Conservation (phyloP, 2,329 filamentous ascomycete genomes). For the Alternaria atra region DNA sequence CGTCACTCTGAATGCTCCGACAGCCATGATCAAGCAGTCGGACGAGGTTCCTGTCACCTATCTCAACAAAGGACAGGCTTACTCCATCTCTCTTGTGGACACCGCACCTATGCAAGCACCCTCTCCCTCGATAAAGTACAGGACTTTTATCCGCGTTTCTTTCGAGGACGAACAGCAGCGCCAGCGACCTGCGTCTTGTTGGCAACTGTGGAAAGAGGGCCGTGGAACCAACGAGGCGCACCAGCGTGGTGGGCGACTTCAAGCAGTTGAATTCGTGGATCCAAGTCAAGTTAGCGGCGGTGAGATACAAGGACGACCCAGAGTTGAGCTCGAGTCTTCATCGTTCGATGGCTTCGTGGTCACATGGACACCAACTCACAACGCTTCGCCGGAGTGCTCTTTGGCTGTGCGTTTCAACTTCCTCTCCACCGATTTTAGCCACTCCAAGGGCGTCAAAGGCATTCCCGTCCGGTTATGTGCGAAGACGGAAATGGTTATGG, state of each 20-base stretch:
- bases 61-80: slow-evolving; percentile 96
- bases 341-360: slow-evolving; percentile 96
- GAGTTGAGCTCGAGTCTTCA: slow-evolving; percentile 63
- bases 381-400: slow-evolving; percentile 77
- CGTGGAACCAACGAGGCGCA: slow-evolving; percentile 95
- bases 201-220: slow-evolving; percentile 96
- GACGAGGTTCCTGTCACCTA: slow-evolving; percentile 98
- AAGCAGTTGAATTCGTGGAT: slow-evolving; percentile 94
- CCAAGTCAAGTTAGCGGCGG: slow-evolving; percentile 64
- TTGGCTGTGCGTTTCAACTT: slow-evolving; percentile 98
- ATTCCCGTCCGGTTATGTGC: slow-evolving; percentile 93
- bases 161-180: slow-evolving; percentile 97
- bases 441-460: slow-evolving; percentile 97
- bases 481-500: slow-evolving; percentile 77
- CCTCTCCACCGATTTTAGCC: slow-evolving; percentile 96
- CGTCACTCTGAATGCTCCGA: slow-evolving; percentile 89
- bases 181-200: slow-evolving; percentile 80
- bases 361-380: slow-evolving; percentile 77
- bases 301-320: slow-evolving; percentile 58
- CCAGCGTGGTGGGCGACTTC: slow-evolving; percentile 87
- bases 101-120: slow-evolving; percentile 68
- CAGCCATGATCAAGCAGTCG: slow-evolving; percentile 89
- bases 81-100: slow-evolving; percentile 85
- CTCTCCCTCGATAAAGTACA: slow-evolving; percentile 73
- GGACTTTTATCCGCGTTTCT: slow-evolving; percentile 92